Percentiles rank a stretch among this genome's conserved stretches.
Evolutionary conservation across 352 stramenopile genomes (phyloP).

Genomic region (Globisporangium recalcitrans): DNA sequence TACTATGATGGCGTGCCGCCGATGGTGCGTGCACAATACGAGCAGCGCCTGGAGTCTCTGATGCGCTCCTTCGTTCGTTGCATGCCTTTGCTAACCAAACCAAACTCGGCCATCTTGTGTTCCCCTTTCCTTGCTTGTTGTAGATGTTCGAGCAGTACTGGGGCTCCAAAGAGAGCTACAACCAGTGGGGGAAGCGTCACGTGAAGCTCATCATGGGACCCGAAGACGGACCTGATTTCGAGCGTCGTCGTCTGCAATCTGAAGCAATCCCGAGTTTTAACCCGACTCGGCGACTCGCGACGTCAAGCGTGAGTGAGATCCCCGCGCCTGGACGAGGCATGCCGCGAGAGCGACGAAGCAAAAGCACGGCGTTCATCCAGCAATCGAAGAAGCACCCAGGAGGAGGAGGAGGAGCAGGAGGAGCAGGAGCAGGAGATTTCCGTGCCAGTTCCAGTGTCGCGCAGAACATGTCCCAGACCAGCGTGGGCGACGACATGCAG

Average conservation of each 20-base stretch:
- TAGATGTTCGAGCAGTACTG: constrained; percentile 56
- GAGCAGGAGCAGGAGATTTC: neutral
- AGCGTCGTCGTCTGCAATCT: constrained; percentile 34
- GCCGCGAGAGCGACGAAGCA: constrained; percentile 50
- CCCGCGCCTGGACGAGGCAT: constrained; percentile 7
- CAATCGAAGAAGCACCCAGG: constrained; percentile 25
- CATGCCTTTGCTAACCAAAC: neutral
- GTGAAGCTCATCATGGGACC: constrained; percentile 37
- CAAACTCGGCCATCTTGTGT: neutral
- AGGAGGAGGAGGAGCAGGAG: neutral
- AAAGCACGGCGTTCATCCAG: constrained; percentile 61
- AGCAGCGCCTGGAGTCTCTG: neutral
- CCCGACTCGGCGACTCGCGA: constrained; percentile 1
- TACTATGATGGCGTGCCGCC: constrained; percentile 50
- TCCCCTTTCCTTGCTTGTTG: neutral
- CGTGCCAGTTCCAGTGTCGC: constrained; percentile 10
- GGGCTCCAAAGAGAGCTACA: constrained; percentile 53
- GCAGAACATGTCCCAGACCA: constrained; percentile 5
- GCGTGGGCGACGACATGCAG: constrained; percentile 26
- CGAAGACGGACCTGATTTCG: constrained; percentile 24
- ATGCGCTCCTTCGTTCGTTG: neutral
- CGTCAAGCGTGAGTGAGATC: constrained; percentile 18
- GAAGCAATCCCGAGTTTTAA: constrained; percentile 21
- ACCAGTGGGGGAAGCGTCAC: constrained; percentile 50
- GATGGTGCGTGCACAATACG: neutral